phyloP scores from a whole-genome alignment of 2,329 filamentous ascomycete genomes.

The Colletotrichum tanaceti region DNA sequence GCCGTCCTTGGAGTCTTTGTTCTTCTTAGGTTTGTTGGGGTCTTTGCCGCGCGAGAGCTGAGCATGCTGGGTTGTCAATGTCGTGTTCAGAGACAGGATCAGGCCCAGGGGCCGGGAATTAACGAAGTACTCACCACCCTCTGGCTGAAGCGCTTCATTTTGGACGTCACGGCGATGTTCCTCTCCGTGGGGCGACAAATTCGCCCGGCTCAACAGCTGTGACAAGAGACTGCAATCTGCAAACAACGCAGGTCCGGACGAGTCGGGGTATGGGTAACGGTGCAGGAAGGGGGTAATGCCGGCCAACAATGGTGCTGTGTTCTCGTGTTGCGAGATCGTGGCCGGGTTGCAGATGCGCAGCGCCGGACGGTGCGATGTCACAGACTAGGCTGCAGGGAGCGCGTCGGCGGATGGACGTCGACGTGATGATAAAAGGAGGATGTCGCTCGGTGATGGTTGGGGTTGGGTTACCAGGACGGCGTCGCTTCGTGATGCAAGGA shows the following conservation, averaged over 20 bases:
- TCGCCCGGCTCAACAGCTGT: slow-evolving; percentile 35
- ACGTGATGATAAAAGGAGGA: slow-evolving; percentile 36
- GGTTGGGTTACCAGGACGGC: slow-evolving; percentile 32
- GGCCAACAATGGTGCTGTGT: slow-evolving; percentile 8
- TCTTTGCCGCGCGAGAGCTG: slow-evolving; percentile 94
- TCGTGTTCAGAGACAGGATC: slow-evolving; percentile 35
- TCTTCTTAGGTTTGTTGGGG: slow-evolving; percentile 85
- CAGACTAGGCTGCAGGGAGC: slow-evolving; percentile 26
- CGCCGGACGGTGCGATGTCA: slow-evolving; percentile 1
- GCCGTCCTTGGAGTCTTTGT: slow-evolving; percentile 78
- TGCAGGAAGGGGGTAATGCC: slow-evolving; percentile 12
- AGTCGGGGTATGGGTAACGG: slow-evolving; percentile 7
- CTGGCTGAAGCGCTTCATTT: slow-evolving; percentile 98
- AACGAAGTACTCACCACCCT: slow-evolving; percentile 80
- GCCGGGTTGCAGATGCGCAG: slow-evolving; percentile 13
- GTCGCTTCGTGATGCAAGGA: slow-evolving; percentile 35
- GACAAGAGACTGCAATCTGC: slow-evolving; percentile 25
- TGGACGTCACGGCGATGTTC: slow-evolving; percentile 53
- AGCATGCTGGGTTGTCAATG: slow-evolving; percentile 63
- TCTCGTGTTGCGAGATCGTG: slow-evolving; percentile 11
- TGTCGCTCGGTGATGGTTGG: slow-evolving; percentile 37
- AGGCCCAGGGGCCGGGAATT: slow-evolving; percentile 29
- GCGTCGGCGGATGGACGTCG: slow-evolving; percentile 38
- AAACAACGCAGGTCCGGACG: slow-evolving; percentile 33
- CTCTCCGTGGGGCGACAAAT: slow-evolving; percentile 37